Conservation (phyloP, 768 basidiomycete species). For the Multifurca ochricompacta region DNA sequence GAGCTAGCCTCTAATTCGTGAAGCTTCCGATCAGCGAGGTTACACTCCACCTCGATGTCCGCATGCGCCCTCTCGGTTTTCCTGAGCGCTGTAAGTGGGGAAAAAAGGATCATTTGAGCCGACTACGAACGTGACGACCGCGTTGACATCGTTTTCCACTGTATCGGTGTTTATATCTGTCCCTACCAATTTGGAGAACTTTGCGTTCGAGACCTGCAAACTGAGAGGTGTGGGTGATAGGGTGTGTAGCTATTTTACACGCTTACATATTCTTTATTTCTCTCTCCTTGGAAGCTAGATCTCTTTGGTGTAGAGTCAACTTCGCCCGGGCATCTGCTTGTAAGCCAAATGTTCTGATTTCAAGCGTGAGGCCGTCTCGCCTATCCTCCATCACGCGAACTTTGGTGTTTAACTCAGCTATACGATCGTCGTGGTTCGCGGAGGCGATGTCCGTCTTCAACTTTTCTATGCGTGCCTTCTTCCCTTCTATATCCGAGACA, state of each 20-base stretch:
- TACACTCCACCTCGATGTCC: slow-evolving; percentile 37
- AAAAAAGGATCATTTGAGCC: neutral
- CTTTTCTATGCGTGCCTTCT: slow-evolving; percentile 51
- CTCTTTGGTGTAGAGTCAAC: slow-evolving; percentile 63
- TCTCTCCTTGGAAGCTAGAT: slow-evolving; percentile 52
- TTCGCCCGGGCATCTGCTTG: slow-evolving; percentile 80
- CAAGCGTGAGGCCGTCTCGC: slow-evolving; percentile 60
- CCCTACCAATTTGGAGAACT: slow-evolving; percentile 60
- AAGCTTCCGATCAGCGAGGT: slow-evolving; percentile 44
- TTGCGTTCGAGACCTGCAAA: slow-evolving; percentile 49
- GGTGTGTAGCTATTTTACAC: neutral
- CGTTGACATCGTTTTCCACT: slow-evolving; percentile 69
- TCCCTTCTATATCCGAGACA: slow-evolving; percentile 62
- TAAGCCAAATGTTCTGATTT: slow-evolving; percentile 60
- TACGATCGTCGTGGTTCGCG: slow-evolving; percentile 56
- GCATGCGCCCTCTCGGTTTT: slow-evolving; percentile 58
- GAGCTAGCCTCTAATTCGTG: slow-evolving; percentile 59
- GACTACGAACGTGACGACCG: slow-evolving; percentile 44
- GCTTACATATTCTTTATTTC: slow-evolving; percentile 67
- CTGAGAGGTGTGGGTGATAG: slow-evolving; percentile 33
- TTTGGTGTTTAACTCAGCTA: slow-evolving; percentile 46
- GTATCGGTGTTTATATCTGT: slow-evolving; percentile 48
- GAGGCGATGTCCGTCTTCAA: slow-evolving; percentile 48
- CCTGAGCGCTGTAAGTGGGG: slow-evolving; percentile 32
- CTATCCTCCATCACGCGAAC: slow-evolving; percentile 57